These are phyloP conservation scores for Pythium periplocum DNA, from an alignment of 352 stramenopile species.

Conservation along the genomic window DNA sequence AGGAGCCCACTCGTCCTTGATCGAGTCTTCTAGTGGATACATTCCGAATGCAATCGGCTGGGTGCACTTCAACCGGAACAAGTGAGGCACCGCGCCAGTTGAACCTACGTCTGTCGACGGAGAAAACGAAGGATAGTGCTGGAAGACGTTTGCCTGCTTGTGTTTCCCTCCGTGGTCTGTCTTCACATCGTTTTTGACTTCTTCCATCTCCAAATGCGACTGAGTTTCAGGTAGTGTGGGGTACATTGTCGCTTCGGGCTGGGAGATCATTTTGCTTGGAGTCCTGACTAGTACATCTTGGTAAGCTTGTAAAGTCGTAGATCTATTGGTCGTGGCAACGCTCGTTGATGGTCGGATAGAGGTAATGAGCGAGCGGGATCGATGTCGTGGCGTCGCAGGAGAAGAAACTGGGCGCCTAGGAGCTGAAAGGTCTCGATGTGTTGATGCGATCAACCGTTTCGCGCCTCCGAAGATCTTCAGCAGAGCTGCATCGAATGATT, in stretches of 20 bases:
- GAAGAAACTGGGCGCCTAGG: slow-evolving; percentile 31
- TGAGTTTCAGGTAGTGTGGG: too few relatives aligned
- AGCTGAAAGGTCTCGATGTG: slow-evolving; percentile 7
- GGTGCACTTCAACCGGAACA: slow-evolving; percentile 29
- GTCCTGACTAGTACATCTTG: too few relatives aligned
- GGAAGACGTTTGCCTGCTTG: slow-evolving; percentile 10
- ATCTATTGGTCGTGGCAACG: too few relatives aligned
- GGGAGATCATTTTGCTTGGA: too few relatives aligned
- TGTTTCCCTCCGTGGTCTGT: too few relatives aligned
- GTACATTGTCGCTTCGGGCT: too few relatives aligned
- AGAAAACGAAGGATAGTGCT: slow-evolving; percentile 31
- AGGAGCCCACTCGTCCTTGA: slow-evolving; percentile 30
- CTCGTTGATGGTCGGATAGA: too few relatives aligned
- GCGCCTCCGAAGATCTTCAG: slow-evolving; percentile 29
- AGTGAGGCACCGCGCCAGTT: slow-evolving; percentile 8
- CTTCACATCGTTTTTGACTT: too few relatives aligned
- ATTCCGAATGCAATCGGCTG: slow-evolving; percentile 40
- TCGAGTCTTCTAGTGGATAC: slow-evolving; percentile 18
- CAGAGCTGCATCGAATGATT: slow-evolving; percentile 36
- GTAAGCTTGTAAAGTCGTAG: too few relatives aligned
- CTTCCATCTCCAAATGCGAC: too few relatives aligned
- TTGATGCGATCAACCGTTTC: slow-evolving; percentile 19
- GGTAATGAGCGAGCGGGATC: neutral
- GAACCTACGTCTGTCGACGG: neutral
- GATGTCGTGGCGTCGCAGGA: slow-evolving; percentile 11